A percentile compares a stretch with the other conserved stretches of the same genome.
Evolutionary conservation across 139 green algal species (phyloP).

Genomic region (Zygnema cylindricum): DNA sequence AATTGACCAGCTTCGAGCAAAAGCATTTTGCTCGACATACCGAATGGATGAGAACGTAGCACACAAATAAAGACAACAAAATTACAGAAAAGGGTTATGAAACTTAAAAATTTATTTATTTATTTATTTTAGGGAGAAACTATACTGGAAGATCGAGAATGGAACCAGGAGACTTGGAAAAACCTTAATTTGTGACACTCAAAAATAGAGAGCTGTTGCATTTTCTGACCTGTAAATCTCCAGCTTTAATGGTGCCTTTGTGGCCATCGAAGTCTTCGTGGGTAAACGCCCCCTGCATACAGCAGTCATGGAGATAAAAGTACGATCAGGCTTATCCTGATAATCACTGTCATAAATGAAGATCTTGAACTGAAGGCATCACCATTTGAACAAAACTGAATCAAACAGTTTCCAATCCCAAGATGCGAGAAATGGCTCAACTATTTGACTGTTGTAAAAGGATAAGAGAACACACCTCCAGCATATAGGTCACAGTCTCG

Average conservation of each 20-base stretch:
- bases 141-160: neutral
- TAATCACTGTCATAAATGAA: neutral
- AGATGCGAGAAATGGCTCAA: neutral
- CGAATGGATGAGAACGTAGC: neutral
- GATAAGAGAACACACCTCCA: conserved; percentile 12
- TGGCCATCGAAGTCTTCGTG: conserved; percentile 63
- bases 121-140: neutral
- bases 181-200: neutral
- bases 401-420: neutral
- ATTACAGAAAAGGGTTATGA: too few species aligned
- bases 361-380: neutral
- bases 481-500: conserved; percentile 64
- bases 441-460: neutral
- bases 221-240: conserved; percentile 40
- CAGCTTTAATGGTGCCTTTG: conserved; percentile 51
- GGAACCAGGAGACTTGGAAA: neutral
- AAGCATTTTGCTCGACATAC: neutral
- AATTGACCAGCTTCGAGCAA: neutral
- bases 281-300: conserved; percentile 44
- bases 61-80: too few species aligned
- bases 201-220: neutral
- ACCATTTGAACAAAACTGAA: neutral
- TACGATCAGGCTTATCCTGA: too few species aligned
- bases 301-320: neutral
- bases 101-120: neutral